Conservation (phyloP, 495 filamentous ascomycete species). For the Aspergillus taichungensis region DNA sequence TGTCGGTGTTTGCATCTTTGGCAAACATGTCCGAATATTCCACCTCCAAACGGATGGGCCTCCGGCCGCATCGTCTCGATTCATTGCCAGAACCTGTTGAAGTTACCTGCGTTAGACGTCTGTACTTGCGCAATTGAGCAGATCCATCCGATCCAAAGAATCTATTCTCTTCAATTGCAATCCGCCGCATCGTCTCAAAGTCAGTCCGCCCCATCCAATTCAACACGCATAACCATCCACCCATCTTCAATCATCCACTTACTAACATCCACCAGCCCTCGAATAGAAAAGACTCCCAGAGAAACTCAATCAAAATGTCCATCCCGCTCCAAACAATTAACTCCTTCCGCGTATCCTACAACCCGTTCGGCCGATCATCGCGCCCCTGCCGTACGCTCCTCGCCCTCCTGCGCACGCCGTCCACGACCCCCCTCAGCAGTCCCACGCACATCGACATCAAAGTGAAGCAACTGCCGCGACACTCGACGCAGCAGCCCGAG, state of each 20-base stretch:
- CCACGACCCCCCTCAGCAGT: constrained; percentile 62
- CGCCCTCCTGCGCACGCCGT: constrained; percentile 54
- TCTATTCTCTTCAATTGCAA: too few species aligned
- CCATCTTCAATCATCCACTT: not conserved
- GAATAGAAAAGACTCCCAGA: not conserved
- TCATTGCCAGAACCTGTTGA: too few species aligned
- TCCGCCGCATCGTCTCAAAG: too few species aligned
- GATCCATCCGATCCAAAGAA: too few species aligned
- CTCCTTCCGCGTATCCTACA: constrained; percentile 75
- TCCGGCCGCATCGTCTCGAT: too few species aligned
- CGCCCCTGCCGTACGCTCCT: constrained; percentile 83
- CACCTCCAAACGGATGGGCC: not conserved
- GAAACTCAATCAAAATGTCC: constrained; percentile 54
- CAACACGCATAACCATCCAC: too few species aligned
- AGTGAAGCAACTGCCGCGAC: constrained; percentile 55
- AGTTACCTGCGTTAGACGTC: too few species aligned
- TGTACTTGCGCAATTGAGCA: too few species aligned
- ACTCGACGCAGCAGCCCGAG: constrained; percentile 45
- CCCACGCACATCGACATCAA: constrained; percentile 70
- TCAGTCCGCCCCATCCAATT: too few species aligned
- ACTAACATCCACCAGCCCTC: not conserved
- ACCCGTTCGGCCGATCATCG: constrained; percentile 71
- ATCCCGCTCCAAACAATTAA: constrained; percentile 57
- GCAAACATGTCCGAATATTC: constrained; percentile 24
- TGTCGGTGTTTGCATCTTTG: constrained; percentile 29